Percentiles rank a stretch among this genome's conserved stretches.
phyloP scores from a whole-genome alignment of 345 rosid genomes.

The Capsella bursapastoris region DNA sequence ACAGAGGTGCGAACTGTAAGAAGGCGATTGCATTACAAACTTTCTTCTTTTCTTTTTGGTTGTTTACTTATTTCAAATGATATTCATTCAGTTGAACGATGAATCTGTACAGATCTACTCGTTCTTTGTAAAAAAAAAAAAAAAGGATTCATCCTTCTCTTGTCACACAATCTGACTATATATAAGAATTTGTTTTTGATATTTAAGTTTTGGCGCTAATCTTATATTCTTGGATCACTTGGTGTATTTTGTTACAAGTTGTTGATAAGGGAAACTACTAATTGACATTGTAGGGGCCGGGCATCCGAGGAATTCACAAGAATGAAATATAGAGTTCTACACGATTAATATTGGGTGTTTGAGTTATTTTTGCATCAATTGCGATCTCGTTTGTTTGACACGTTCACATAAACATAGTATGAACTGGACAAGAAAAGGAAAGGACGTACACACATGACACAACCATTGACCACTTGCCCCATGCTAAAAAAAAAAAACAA shows the following conservation, averaged over 20 bases:
- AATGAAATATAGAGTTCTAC: too few species aligned
- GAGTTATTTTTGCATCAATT: not conserved
- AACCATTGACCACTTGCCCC: not conserved
- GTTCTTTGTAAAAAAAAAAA: constrained; percentile 16
- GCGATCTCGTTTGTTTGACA: constrained; percentile 3
- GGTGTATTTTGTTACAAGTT: not conserved
- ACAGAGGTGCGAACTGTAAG: constrained; percentile 17
- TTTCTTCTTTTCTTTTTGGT: not conserved
- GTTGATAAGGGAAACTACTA: not conserved
- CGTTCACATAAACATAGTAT: constrained; percentile 1
- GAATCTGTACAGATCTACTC: constrained; percentile 30
- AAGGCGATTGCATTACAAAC: constrained; percentile 10
- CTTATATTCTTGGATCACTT: not conserved
- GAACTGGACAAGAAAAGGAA: constrained; percentile 14
- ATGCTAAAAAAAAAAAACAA: not conserved
- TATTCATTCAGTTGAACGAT: constrained; percentile 4
- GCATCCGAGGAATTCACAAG: too few species aligned
- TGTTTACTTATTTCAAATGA: constrained; percentile 7
- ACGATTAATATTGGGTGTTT: not conserved
- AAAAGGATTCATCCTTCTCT: not conserved
- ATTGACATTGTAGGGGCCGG: too few species aligned
- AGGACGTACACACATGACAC: constrained; percentile 7
- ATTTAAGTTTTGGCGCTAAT: not conserved
- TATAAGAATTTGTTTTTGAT: not conserved
- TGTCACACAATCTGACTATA: not conserved